Percentiles rank a stretch among this genome's conserved stretches.
Conservation (phyloP, 2,329 filamentous ascomycete genomes). For the Teratosphaeria gauchensis region DNA sequence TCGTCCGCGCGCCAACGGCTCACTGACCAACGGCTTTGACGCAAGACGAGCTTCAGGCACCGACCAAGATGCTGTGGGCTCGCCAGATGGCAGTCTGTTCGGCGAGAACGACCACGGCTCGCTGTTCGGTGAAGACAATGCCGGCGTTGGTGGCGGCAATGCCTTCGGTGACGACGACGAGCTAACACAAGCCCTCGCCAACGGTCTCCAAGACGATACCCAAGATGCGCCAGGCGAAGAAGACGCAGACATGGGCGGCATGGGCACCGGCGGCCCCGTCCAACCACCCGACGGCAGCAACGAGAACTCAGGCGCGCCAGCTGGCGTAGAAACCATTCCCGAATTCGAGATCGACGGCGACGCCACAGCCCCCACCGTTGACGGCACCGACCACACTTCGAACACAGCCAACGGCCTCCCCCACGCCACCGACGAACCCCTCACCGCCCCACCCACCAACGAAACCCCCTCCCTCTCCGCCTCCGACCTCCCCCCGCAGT, state of each 20-base stretch:
- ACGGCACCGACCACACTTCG: slow-evolving; percentile 2
- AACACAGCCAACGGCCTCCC: slow-evolving; percentile 40
- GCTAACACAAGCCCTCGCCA: slow-evolving; percentile 64
- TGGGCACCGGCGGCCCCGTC: slow-evolving; percentile 29
- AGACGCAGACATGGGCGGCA: slow-evolving; percentile 38
- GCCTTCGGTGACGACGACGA: slow-evolving; percentile 77
- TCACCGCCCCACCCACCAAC: slow-evolving; percentile 26
- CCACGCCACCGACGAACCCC: slow-evolving; percentile 37
- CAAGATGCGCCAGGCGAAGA: slow-evolving; percentile 24
- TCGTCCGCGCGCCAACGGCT: slow-evolving; percentile 48
- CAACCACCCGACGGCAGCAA: slow-evolving; percentile 16
- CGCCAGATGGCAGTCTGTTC: slow-evolving; percentile 73
- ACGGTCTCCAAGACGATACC: slow-evolving; percentile 31
- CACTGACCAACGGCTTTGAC: slow-evolving; percentile 30
- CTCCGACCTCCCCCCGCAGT: slow-evolving; percentile 40
- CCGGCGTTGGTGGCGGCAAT: slow-evolving; percentile 36
- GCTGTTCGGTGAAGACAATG: slow-evolving; percentile 66
- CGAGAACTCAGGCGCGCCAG: neutral
- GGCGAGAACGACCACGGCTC: slow-evolving; percentile 63
- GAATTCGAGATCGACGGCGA: neutral
- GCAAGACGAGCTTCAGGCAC: slow-evolving; percentile 24
- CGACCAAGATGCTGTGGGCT: slow-evolving; percentile 50
- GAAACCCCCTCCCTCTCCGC: slow-evolving; percentile 14
- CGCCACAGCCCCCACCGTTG: neutral
- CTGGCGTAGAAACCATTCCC: neutral